These are phyloP conservation scores for Myxozyma melibiosi DNA, from an alignment of 805 yeast species.

Conservation along the genomic window DNA sequence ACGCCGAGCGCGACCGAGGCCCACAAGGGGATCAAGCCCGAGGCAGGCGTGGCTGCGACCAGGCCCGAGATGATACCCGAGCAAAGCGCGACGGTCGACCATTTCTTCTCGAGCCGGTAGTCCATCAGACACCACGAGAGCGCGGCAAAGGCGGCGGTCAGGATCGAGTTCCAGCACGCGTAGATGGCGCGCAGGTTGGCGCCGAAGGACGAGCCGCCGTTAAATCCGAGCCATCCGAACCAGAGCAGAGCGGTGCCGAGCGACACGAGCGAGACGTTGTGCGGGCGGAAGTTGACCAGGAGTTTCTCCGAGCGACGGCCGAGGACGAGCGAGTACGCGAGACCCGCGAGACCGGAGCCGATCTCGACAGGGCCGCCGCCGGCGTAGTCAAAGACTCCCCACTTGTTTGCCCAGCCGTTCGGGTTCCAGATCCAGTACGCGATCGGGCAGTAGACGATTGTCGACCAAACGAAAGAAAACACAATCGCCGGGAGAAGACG, in stretches of 20 bases:
- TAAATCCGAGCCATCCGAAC: constrained; percentile 98
- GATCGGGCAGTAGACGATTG: constrained; percentile 88
- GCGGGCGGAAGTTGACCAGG: constrained; percentile 72
- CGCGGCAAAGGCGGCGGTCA: constrained; percentile 88
- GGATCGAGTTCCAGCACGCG: constrained; percentile 87
- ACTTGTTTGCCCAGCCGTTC: constrained; percentile 88
- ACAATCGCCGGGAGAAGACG: constrained; percentile 81
- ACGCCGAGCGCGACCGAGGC: constrained; percentile 86
- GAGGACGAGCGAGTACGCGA: constrained; percentile 76
- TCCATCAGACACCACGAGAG: constrained; percentile 90
- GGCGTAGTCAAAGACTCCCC: constrained; percentile 94
- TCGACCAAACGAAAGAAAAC: constrained; percentile 83
- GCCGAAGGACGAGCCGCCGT: constrained; percentile 82
- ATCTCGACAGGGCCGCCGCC: constrained; percentile 99
- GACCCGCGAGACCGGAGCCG: constrained; percentile 85
- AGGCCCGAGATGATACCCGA: constrained; percentile 95
- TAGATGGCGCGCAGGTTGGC: constrained; percentile 83
- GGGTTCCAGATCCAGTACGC: constrained; percentile 94
- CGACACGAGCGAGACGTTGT: constrained; percentile 87
- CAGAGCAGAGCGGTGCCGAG: constrained; percentile 84
- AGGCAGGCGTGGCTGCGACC: constrained; percentile 95
- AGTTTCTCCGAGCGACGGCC: constrained; percentile 67
- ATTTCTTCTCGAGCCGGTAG: constrained; percentile 81
- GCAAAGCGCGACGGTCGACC: constrained; percentile 95
- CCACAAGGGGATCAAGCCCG: constrained; percentile 89